Base-by-base conservation (phyloP, 2,329 filamentous ascomycete genomes). In the Emericellopsis atlantica region DNA sequence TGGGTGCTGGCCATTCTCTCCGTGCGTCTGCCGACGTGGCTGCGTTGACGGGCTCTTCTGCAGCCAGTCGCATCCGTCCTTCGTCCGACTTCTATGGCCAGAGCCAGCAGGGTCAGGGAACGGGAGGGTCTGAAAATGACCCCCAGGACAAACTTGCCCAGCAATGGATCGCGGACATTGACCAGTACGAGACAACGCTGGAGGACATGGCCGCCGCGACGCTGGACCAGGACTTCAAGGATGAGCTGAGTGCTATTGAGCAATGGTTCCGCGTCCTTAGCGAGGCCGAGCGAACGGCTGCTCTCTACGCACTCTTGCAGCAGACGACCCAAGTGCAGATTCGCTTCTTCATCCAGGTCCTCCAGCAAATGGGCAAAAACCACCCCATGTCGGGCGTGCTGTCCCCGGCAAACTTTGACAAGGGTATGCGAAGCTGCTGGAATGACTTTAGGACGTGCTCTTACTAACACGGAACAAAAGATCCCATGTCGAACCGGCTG, bases 251-350 rank as follows among this genome's bases (percentile, higher is more conserved):
- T 58, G 92, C 92, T 51, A 98, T 98, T 56, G 92, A 98, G 66
- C 92, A 98, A 69, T 98, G 92, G 92, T 98, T 98, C 64, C 83
- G 89, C 46, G 92, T 98, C 41, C 70, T 98, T 48, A 96, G 90
- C 56, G 92, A 96, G 65, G 89, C 92, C 23, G 92, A 98, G 65
- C 77, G 92, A 47, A 98, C 92, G 16, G 92, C 92, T 46, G 92
- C 92, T 38, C 67, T 96, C 44, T 98, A 98, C 60, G 90, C 92
- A 46, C 70, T 98, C 51, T 72, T 98, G 45, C 92, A 98, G 68
- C 92, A 98, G 71, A 96, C 92, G 6, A 98, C 92, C 5, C 92
- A 96, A 65, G 90, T 98, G 46, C 92, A 98, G 67, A 95, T 96
- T 57, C 81, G 92, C 42, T 98, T 98, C 72, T 98, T 98, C 65